Evolutionary conservation across 352 stramenopile genomes (phyloP).

Genomic region (Phytopythium delawarense): DNA sequence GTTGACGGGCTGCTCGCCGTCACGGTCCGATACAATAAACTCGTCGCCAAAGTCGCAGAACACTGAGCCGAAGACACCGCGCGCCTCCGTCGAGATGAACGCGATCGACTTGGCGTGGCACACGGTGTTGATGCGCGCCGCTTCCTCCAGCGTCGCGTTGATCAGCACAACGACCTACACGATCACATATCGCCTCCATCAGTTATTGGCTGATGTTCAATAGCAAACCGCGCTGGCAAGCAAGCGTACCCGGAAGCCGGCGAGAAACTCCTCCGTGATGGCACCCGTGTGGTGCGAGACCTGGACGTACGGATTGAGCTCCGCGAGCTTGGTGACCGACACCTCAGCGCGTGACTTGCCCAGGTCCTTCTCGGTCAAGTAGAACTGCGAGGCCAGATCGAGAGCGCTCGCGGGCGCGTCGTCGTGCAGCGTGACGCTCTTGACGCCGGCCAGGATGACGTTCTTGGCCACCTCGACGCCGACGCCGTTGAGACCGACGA

Average conservation of each 20-base stretch:
- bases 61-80: constrained; percentile 93
- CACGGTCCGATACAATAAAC: constrained; percentile 93
- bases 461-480: constrained; percentile 99
- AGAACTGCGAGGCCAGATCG: constrained; percentile 96
- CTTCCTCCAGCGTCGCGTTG: constrained; percentile 66
- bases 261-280: constrained; percentile 69
- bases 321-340: constrained; percentile 88
- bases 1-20: constrained; percentile 91
- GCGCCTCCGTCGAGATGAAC: constrained; percentile 92
- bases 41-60: constrained; percentile 98
- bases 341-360: constrained; percentile 81
- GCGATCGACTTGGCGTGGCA: constrained; percentile 82
- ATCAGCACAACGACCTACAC: constrained; percentile 80
- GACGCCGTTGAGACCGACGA: constrained; percentile 94
- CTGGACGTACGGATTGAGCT: constrained; percentile 97
- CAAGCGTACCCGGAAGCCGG: constrained; percentile 56
- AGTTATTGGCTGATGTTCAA: not conserved
- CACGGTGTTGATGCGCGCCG: constrained; percentile 75
- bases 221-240: not conserved
- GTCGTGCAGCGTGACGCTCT: constrained; percentile 95
- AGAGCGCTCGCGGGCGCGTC: constrained; percentile 71
- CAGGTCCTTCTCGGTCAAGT: constrained; percentile 89
- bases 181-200: not conserved
- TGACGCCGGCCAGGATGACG: constrained; percentile 95
- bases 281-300: constrained; percentile 61